Evolutionary conservation across 2,329 filamentous ascomycete genomes (phyloP), one percentile per base, ranked within the genome.

Genomic region (Epichloe bromicola): DNA sequence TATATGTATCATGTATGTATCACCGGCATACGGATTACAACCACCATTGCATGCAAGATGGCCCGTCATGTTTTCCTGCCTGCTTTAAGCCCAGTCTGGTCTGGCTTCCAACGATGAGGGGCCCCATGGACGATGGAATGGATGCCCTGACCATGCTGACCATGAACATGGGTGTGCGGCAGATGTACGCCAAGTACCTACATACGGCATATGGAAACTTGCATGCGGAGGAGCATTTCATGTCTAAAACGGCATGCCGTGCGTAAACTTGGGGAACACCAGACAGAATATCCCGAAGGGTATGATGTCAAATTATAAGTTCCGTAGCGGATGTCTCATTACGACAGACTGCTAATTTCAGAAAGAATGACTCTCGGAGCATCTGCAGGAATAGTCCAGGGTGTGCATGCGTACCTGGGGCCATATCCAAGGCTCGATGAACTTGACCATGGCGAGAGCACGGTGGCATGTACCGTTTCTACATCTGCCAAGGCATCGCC

Each of bases 171-270:
- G 51, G 38, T 49, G 11, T 4, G 36, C 46, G 51, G 51, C 51
- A 52, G 42, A 49, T 49, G 51, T 15, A 20, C 30, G 33, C 46
- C 46, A 30, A 45, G 34, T 46, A 45, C 20, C 48, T 49, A 38
- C 41, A 44, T 48, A 40, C 30, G 45, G 26, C 38, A 36, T 19
- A 23, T 7, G 26, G n/a, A 30, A 20, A 38, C 30, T 51, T 39
- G 50, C 44, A 43, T 48, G 15, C 50, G 45, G 39, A 51, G 50
- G 39, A 48, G 38, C 48, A 20, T 49, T 49, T 23, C 4, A 49
- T 49, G 39, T 30, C 48, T 49, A 2, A 45, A 42, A 19, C 23
- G 26, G 38, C 40, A 42, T 49, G 33, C 30, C 23, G 42, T 20
- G 30, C 42, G 42, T 20, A 14, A n/a, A 17, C 15, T 15, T 33